Evolutionary conservation across 1,139 yeast genomes (phyloP).

Genomic region (Saccharomycopsis hybrid): DNA sequence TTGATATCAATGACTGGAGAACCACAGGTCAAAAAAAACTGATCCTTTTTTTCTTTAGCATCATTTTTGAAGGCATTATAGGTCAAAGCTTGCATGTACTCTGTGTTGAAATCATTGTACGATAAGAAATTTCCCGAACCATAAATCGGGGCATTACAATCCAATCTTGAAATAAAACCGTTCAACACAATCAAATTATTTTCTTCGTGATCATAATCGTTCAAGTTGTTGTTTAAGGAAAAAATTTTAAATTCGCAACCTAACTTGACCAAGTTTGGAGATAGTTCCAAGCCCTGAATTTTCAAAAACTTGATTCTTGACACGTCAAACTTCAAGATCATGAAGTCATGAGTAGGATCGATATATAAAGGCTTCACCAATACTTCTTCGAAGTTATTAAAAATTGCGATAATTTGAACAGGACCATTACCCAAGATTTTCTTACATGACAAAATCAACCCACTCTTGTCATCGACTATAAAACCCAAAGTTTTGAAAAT

Average conservation of each 20-base stretch:
- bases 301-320: constrained; percentile 64
- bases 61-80: constrained; percentile 64
- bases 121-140: constrained; percentile 54
- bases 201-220: constrained; percentile 92
- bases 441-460: constrained; percentile 83
- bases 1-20: constrained; percentile 89
- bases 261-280: constrained; percentile 78
- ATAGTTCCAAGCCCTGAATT: constrained; percentile 57
- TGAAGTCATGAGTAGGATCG: constrained; percentile 86
- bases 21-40: constrained; percentile 50
- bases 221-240: constrained; percentile 20
- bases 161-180: constrained; percentile 85
- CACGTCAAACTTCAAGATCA: constrained; percentile 74
- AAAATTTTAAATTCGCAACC: constrained; percentile 84
- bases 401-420: constrained; percentile 82
- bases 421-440: constrained; percentile 97
- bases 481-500: constrained; percentile 94
- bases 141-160: constrained; percentile 92
- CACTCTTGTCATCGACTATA: constrained; percentile 78
- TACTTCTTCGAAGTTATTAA: constrained; percentile 92
- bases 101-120: constrained; percentile 94
- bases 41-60: constrained; percentile 21
- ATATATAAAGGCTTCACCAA: constrained; percentile 76
- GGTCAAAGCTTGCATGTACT: constrained; percentile 95
- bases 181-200: constrained; percentile 84